Evolutionary conservation across 441 rosid species (phyloP).

Genomic region (Syzygium syzygioides): DNA sequence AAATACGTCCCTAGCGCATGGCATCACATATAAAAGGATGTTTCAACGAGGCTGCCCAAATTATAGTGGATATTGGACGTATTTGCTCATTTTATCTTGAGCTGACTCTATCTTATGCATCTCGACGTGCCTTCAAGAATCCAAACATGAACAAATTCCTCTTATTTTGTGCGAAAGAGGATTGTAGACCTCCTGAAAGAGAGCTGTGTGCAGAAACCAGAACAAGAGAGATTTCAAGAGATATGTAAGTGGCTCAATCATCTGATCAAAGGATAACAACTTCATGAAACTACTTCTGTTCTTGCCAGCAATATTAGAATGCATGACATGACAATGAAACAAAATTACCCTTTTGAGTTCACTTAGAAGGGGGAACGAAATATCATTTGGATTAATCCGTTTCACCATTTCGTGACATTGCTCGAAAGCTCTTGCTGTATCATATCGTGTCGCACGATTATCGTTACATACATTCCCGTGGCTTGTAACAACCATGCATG

Average conservation of each 20-base stretch:
- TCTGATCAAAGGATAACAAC: background rate
- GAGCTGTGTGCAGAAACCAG: background rate
- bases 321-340: background rate
- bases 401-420: background rate
- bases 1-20: background rate
- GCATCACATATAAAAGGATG: background rate
- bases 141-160: background rate
- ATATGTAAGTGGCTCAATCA: background rate
- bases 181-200: background rate
- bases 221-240: too few species aligned
- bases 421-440: background rate
- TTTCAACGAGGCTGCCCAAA: background rate
- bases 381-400: background rate
- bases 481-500: background rate
- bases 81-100: background rate
- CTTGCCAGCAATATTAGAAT: too few species aligned
- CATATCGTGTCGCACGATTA: background rate
- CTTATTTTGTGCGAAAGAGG: background rate
- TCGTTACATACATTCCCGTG: background rate
- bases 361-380: background rate
- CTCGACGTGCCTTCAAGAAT: background rate
- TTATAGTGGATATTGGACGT: background rate
- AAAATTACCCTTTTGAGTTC: background rate
- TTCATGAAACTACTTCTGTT: background rate
- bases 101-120: background rate